Conservation (phyloP, 371 early-diverging fungal genomes). For the Entomophthora muscae region DNA sequence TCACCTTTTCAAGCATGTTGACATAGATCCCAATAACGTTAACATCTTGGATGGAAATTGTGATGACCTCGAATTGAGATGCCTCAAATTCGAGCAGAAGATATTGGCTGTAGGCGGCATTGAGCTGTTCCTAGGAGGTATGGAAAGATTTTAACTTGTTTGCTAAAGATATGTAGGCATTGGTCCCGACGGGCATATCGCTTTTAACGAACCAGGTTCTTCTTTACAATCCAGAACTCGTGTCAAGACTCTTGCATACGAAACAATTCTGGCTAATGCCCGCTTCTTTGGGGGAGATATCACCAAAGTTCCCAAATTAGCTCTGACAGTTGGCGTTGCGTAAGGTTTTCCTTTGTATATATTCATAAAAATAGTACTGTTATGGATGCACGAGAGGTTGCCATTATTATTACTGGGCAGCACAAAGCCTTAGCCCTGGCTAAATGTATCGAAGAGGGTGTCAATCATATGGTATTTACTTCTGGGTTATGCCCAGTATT, state of each 20-base stretch:
- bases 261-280: conserved; percentile 76
- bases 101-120: conserved; percentile 63
- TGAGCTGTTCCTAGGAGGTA: conserved; percentile 59
- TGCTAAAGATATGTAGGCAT: conserved; percentile 22
- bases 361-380: conserved; percentile 35
- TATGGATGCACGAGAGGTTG: conserved; percentile 71
- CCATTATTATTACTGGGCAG: conserved; percentile 71
- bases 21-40: conserved; percentile 58
- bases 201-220: conserved; percentile 84
- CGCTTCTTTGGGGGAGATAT: conserved; percentile 77
- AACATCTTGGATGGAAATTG: conserved; percentile 74
- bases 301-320: conserved; percentile 71
- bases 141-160: background rate
- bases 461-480: conserved; percentile 27
- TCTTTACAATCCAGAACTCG: conserved; percentile 66
- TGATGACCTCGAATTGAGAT: conserved; percentile 57
- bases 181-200: conserved; percentile 83
- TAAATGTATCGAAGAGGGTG: conserved; percentile 68
- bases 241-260: conserved; percentile 79
- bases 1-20: conserved; percentile 63
- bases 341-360: conserved; percentile 17
- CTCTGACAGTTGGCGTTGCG: conserved; percentile 76
- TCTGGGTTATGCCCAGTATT: background rate
- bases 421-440: conserved; percentile 66
- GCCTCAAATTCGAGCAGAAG: conserved; percentile 55